Evolutionary conservation across 139 green algal species (phyloP), one percentile per base, ranked within the genome.

Genomic region (Chlorella sp.): DNA sequence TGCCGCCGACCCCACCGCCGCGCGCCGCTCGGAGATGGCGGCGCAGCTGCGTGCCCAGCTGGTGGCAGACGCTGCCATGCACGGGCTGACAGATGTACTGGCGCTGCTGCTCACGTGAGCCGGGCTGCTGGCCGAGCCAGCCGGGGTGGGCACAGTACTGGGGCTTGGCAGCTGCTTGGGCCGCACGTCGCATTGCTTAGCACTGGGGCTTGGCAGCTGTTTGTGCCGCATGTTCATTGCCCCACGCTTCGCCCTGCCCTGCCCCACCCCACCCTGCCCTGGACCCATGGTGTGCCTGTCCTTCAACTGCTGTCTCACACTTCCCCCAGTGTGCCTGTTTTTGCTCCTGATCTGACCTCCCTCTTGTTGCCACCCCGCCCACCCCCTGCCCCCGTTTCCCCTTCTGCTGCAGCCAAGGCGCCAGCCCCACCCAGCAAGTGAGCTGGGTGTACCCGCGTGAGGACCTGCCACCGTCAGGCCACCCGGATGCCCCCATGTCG

Each of bases 81-180:
- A 88, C 68, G 42, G 64, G 28, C 39, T 80, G 39, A 18, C 26
- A 0, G 84, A 88, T 24, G 66, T 88, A 30, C 84, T 88, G 40
- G 39, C 57, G 37, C 39, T 88, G 84, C 84, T 88, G 84, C 84
- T 88, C 26, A 40, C 66, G 84, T 88, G 84, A 42, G 84, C 32
- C 14, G 28, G 32, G 71, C 30, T 57, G 77, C 37, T 1, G 39
- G 78, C 11, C 11, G 3, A n/a, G 21, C 0, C 18, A 22, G n/a
- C 7, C 48, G 9, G 48, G 48, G 7, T 57, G 48, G 48, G 48
- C 48, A 57, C 60, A 26, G 39, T 7, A 2, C 2, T 7, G n/a
- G 39, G 77, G 77, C 34, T 42, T 86, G 81, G n/a, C 12, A 86
- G 28, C 16, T 39, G 75, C 75, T 9, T 39, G 37, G 60, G 77